A percentile compares a stretch with the other conserved stretches of the same genome.
Conservation (phyloP, 2,329 filamentous ascomycete genomes). For the Botryosphaeria agaves region DNA sequence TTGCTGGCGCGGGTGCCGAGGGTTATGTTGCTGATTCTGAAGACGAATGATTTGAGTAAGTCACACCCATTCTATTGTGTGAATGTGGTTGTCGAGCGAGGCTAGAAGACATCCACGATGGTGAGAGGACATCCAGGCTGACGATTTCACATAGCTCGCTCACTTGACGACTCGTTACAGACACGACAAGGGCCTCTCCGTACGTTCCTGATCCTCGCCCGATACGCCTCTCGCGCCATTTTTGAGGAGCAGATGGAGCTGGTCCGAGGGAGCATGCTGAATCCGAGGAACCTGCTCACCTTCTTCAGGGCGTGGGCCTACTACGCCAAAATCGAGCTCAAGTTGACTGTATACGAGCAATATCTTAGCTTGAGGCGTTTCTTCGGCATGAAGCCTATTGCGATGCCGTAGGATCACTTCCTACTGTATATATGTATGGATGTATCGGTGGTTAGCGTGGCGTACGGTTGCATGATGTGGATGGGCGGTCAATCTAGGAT, state of each 20-base stretch:
- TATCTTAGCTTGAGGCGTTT: conserved; percentile 33
- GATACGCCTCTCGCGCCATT: conserved; percentile 44
- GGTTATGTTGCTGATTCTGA: conserved; percentile 86
- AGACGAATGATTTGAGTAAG: conserved; percentile 84
- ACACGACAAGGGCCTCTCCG: conserved; percentile 47
- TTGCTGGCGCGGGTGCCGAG: conserved; percentile 76
- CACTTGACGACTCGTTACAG: conserved; percentile 77
- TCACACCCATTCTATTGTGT: conserved; percentile 3
- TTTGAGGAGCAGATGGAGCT: conserved; percentile 42
- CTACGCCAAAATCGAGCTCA: conserved; percentile 38
- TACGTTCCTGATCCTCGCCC: conserved; percentile 46
- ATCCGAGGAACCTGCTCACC: conserved; percentile 31
- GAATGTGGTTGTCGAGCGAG: neutral
- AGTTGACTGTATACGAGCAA: conserved; percentile 40
- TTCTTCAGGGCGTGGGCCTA: conserved; percentile 34
- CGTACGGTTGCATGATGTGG: too few species aligned
- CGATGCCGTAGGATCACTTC: too few species aligned
- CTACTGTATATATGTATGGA: too few species aligned
- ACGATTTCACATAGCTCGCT: conserved; percentile 38
- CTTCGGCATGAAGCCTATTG: conserved; percentile 26
- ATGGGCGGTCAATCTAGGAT: too few species aligned
- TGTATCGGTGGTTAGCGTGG: too few species aligned
- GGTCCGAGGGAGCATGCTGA: conserved; percentile 31
- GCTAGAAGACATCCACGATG: conserved; percentile 1
- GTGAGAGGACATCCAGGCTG: conserved; percentile 1